Conservation (phyloP, 2,329 filamentous ascomycete genomes). For the Neofusicoccum ribis region DNA sequence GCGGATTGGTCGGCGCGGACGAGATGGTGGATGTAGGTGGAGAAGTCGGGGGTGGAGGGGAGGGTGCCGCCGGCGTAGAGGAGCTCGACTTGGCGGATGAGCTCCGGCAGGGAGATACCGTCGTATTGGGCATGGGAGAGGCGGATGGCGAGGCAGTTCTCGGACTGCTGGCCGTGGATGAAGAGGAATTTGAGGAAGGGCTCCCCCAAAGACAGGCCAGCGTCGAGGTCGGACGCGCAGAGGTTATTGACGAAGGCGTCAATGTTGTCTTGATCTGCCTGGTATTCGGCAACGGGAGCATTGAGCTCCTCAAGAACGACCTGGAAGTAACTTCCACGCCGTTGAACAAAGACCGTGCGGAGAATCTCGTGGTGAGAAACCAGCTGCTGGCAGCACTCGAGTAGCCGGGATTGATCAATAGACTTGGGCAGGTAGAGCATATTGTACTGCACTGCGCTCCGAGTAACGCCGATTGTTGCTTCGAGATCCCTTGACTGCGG, state of each 20-base stretch:
- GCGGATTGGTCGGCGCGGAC: constrained; percentile 62
- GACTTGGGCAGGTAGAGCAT: constrained; percentile 60
- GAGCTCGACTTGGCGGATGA: constrained; percentile 61
- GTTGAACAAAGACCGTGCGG: constrained; percentile 63
- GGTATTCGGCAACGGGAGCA: constrained; percentile 46
- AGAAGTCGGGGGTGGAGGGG: constrained; percentile 42
- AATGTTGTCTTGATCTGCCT: constrained; percentile 51
- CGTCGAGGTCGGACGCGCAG: constrained; percentile 57
- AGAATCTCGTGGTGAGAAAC: constrained; percentile 64
- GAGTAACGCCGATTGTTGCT: constrained; percentile 58
- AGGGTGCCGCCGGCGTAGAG: constrained; percentile 47
- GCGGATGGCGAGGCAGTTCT: constrained; percentile 56
- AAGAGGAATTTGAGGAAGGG: constrained; percentile 57
- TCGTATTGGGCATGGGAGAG: constrained; percentile 71
- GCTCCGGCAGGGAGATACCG: constrained; percentile 64
- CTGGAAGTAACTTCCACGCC: constrained; percentile 52
- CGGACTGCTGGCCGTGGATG: constrained; percentile 51
- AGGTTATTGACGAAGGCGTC: constrained; percentile 56
- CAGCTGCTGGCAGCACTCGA: constrained; percentile 55
- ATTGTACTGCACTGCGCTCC: constrained; percentile 65
- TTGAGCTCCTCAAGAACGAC: constrained; percentile 59
- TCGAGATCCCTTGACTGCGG: constrained; percentile 61
- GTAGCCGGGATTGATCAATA: constrained; percentile 52
- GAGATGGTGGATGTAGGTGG: constrained; percentile 45
- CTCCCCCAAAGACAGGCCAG: constrained; percentile 58